Evolutionary conservation across 106 monocot genomes (phyloP), one percentile per base, ranked within the genome.

Genomic region (Platanthera guangdongensis): DNA sequence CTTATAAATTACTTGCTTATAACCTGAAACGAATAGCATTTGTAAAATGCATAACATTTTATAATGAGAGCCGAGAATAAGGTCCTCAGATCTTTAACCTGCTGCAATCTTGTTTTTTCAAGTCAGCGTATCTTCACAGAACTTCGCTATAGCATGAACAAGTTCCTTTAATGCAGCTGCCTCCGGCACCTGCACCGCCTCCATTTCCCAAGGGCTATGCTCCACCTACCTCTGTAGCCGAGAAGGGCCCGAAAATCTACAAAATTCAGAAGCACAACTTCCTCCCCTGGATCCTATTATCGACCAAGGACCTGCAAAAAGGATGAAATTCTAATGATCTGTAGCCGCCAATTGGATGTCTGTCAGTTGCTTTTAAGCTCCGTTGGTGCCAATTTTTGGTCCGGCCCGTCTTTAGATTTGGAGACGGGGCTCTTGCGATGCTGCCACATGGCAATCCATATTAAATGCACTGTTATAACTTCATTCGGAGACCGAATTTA

Each of bases 221-320:
- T 9, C 88, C 83, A 5, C 68, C 82, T 50, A 53, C 81, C 22
- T 74, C 83, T 63, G 93, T 89, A 53, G 54, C 81, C 53, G 89
- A 91, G 28, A 91, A 87, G 60, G 81, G 54, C 4, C 46, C 75
- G 96, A 97, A 47, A 86, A 87, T 48, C 80, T 83, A 30, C 84
- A 77, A 76, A 49, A 45, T 19, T 60, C 74, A 19, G 89, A 91
- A n/a, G 47, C 81, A n/a, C 89, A 84, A 11, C 75, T 59, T 45
- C 81, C 88, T 13, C 71, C 84, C 6, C 2, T 82, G 8, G 96
- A 97, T 83, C 96, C 96, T 73, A 91, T 97, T 48, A 86, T 97
- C 30, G 93, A 93, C 79, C 96, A 97, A 77, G 96, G 96, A 9
- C 96, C 96, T 13, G 80, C 96, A 16, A 97, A 97, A 84, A 87